phyloP scores from a whole-genome alignment of 2,329 filamentous ascomycete genomes.

The Xylariales sp. region DNA sequence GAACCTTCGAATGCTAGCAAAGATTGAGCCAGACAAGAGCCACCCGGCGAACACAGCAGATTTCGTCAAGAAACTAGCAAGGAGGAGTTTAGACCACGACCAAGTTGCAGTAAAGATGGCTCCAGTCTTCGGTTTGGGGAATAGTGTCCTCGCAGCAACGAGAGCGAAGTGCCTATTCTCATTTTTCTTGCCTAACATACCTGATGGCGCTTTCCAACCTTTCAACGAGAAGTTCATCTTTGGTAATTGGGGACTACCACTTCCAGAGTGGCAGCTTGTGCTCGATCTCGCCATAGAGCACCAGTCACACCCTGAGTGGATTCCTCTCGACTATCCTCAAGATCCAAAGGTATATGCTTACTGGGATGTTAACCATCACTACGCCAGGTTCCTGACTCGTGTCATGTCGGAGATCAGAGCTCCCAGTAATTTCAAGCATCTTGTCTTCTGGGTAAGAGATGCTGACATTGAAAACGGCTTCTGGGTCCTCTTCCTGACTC shows the following conservation, averaged over 20 bases:
- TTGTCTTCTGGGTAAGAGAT: slow-evolving; percentile 17
- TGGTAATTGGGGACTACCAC: slow-evolving; percentile 12
- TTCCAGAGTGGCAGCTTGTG: slow-evolving; percentile 14
- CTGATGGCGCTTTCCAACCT: slow-evolving; percentile 12
- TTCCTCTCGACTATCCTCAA: neutral
- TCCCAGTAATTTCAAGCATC: neutral
- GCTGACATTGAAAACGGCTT: slow-evolving; percentile 16
- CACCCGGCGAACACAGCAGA: neutral
- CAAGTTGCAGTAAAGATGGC: slow-evolving; percentile 16
- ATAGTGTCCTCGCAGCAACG: slow-evolving; percentile 11
- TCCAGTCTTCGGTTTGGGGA: slow-evolving; percentile 18
- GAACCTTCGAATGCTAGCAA: too few relatives aligned
- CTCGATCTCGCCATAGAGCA: slow-evolving; percentile 10
- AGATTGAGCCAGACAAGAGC: too few relatives aligned
- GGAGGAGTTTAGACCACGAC: slow-evolving; percentile 10
- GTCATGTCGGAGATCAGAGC: slow-evolving; percentile 10
- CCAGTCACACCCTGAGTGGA: slow-evolving; percentile 7
- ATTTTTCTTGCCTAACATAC: slow-evolving; percentile 15
- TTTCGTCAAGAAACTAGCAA: neutral
- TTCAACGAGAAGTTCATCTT: slow-evolving; percentile 14
- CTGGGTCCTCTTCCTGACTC: slow-evolving; percentile 20
- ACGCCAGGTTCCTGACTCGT: slow-evolving; percentile 17
- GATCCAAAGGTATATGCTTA: neutral
- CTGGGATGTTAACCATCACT: slow-evolving; percentile 15
- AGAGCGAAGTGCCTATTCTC: slow-evolving; percentile 16